Evolutionary conservation across 2,329 filamentous ascomycete genomes (phyloP).

Genomic region (Botryotinia calthae): DNA sequence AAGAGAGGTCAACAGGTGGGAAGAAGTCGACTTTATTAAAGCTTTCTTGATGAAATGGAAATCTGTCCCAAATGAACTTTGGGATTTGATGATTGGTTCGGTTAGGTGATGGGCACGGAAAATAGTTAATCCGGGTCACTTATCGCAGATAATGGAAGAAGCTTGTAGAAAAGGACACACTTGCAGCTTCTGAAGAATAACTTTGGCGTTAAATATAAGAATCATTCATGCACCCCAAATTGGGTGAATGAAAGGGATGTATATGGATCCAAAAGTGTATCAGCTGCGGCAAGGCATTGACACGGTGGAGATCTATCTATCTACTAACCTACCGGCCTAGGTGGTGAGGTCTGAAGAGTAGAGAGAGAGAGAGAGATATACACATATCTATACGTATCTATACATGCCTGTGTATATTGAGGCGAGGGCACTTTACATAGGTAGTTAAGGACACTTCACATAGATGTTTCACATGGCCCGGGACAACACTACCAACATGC

Average conservation of each 20-base stretch:
- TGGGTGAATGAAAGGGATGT: not conserved
- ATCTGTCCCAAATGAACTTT: conserved; percentile 32
- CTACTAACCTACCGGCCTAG: not conserved
- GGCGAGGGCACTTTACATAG: not conserved
- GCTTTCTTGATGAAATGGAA: conserved; percentile 28
- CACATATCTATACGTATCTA: not conserved
- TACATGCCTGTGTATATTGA: not conserved
- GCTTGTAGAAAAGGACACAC: conserved; percentile 18
- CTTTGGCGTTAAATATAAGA: not conserved
- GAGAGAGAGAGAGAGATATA: not conserved
- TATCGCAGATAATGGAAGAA: conserved; percentile 8
- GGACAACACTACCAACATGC: not conserved
- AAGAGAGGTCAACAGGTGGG: not conserved
- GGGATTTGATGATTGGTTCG: conserved; percentile 30
- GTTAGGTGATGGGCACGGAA: conserved; percentile 15
- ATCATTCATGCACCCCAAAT: conserved; percentile 1
- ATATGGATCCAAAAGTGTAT: not conserved
- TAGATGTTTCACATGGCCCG: too few relatives aligned
- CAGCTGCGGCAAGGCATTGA: not conserved
- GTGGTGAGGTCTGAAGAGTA: not conserved
- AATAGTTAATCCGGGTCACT: conserved; percentile 6
- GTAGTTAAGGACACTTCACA: not conserved
- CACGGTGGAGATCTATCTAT: not conserved
- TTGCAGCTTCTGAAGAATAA: conserved; percentile 11
- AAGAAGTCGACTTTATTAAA: conserved; percentile 19